Conservation (phyloP, 805 yeast species). For the Wickerhamomyces rabaulensis region DNA sequence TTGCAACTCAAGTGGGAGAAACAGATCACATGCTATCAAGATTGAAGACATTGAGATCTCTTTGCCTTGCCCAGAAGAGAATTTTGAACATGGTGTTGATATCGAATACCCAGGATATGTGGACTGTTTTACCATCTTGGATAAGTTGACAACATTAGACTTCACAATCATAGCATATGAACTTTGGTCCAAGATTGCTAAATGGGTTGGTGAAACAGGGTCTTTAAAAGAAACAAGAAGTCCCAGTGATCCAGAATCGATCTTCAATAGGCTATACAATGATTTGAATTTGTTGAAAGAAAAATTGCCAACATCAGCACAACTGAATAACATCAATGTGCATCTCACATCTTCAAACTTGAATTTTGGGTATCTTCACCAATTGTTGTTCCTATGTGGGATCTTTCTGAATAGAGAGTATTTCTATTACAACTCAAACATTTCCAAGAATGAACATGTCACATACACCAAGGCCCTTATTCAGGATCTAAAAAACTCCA, state of each 20-base stretch:
- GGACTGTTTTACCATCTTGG: conserved; percentile 11
- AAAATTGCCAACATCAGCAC: conserved; percentile 24
- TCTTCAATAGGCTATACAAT: conserved; percentile 22
- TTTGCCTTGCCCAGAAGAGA: conserved; percentile 30
- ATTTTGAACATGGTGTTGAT: conserved; percentile 26
- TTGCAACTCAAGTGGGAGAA: conserved; percentile 32
- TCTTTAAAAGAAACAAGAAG: conserved; percentile 24
- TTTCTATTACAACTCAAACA: conserved; percentile 28
- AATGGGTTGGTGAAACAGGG: conserved; percentile 35
- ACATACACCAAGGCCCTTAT: conserved; percentile 21
- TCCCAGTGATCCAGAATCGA: conserved; percentile 28
- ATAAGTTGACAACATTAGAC: conserved; percentile 21
- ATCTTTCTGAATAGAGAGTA: conserved; percentile 33
- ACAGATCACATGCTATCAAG: conserved; percentile 28
- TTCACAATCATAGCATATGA: conserved; percentile 31
- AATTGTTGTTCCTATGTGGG: conserved; percentile 28
- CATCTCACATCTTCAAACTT: conserved; percentile 28
- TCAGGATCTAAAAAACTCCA: conserved; percentile 21
- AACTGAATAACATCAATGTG: conserved; percentile 24
- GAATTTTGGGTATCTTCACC: conserved; percentile 32
- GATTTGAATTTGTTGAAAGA: conserved; percentile 23
- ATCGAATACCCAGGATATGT: conserved; percentile 9
- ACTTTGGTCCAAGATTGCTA: conserved; percentile 32
- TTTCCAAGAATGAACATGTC: conserved; percentile 29
- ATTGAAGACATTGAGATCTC: conserved; percentile 28